Percentiles rank a stretch among this genome's conserved stretches.
These are phyloP conservation scores for Suillus alpinus DNA, from an alignment of 768 basidiomycete genomes.

Conservation along the genomic window DNA sequence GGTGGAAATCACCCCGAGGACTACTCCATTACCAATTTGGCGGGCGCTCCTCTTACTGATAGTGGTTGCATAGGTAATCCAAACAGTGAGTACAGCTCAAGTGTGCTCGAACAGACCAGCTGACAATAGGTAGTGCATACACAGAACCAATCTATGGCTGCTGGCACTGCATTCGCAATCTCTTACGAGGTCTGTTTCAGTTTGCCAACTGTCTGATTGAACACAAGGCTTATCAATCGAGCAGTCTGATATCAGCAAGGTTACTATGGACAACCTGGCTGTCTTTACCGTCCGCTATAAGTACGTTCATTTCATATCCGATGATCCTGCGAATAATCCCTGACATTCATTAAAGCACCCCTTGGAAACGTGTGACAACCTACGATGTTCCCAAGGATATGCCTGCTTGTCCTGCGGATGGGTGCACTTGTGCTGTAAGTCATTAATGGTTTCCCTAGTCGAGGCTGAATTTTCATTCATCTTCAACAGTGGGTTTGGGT, in stretches of 20 bases:
- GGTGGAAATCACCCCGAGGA: constrained; percentile 43
- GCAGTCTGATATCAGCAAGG: constrained; percentile 46
- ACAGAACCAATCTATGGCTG: constrained; percentile 48
- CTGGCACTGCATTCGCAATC: constrained; percentile 56
- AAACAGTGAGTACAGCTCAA: constrained; percentile 38
- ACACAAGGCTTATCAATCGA: background rate
- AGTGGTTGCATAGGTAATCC: constrained; percentile 42
- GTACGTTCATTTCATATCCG: constrained; percentile 25
- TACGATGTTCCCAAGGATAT: constrained; percentile 49
- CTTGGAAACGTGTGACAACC: constrained; percentile 46
- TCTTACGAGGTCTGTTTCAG: constrained; percentile 40
- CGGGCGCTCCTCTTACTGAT: constrained; percentile 2
- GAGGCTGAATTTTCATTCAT: background rate
- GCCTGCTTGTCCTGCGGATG: constrained; percentile 48
- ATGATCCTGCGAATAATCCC: background rate
- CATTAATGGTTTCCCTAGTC: background rate
- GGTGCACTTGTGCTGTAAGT: constrained; percentile 51
- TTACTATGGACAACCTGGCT: constrained; percentile 46
- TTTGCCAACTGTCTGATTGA: background rate
- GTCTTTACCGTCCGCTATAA: constrained; percentile 52
- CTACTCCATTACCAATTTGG: constrained; percentile 32
- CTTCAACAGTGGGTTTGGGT: constrained; percentile 51
- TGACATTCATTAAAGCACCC: constrained; percentile 35
- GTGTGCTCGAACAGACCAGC: background rate
- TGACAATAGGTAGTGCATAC: constrained; percentile 42